phyloP scores from a whole-genome alignment of 2,329 filamentous ascomycete genomes.

The Thermomyces lanuginosus region DNA sequence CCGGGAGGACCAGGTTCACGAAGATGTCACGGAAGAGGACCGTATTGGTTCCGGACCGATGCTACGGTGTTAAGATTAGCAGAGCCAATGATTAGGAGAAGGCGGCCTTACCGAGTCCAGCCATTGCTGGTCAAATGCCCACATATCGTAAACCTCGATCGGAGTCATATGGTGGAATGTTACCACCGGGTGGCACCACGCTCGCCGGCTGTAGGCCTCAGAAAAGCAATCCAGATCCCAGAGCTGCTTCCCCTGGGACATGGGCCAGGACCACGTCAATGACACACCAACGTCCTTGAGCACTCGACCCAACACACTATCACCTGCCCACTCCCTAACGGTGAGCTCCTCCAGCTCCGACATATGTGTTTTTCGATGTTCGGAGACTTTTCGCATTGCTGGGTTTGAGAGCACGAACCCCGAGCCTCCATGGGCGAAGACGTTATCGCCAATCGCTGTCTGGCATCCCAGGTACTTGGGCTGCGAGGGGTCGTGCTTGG shows the following conservation, averaged over 20 bases:
- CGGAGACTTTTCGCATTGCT: constrained; percentile 30
- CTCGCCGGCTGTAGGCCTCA: constrained; percentile 21
- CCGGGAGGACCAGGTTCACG: constrained; percentile 19
- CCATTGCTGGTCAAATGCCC: constrained; percentile 32
- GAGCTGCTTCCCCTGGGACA: constrained; percentile 26
- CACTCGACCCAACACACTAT: constrained; percentile 34
- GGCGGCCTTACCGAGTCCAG: constrained; percentile 41
- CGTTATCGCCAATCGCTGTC: constrained; percentile 32
- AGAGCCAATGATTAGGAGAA: neutral
- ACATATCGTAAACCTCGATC: constrained; percentile 27
- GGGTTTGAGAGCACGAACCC: constrained; percentile 37
- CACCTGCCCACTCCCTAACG: constrained; percentile 31
- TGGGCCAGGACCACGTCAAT: constrained; percentile 33
- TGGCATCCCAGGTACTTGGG: constrained; percentile 39
- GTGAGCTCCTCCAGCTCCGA: constrained; percentile 32
- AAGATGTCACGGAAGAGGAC: constrained; percentile 23
- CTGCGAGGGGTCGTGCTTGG: constrained; percentile 31
- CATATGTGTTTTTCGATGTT: constrained; percentile 27
- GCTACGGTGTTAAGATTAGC: neutral
- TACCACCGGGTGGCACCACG: constrained; percentile 36
- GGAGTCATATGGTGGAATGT: constrained; percentile 35
- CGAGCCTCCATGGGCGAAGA: constrained; percentile 38
- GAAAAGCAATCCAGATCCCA: constrained; percentile 29
- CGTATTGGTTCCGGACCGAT: constrained; percentile 4
- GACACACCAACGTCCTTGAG: constrained; percentile 30